Base-by-base conservation (phyloP, 2,329 filamentous ascomycete species). In the Diplocarpon mali region DNA sequence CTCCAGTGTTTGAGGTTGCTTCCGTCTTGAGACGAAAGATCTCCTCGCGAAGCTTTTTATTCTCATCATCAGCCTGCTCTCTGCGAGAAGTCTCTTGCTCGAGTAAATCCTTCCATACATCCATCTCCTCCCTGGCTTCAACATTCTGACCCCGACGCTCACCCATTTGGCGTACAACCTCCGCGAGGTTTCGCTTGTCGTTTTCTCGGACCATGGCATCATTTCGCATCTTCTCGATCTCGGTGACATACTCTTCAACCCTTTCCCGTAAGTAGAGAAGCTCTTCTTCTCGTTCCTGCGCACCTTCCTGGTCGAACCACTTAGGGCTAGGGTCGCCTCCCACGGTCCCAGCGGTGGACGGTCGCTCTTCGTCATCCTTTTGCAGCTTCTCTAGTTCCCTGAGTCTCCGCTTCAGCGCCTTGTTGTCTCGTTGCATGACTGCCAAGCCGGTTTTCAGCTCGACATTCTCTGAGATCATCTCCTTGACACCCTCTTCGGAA, bases 401-500 rank as follows among this genome's bases (percentile, higher is more conserved):
- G 46, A 94, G 74, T 53, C 84, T 81, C 50, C 83, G 80, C 16
- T 87, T 80, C 45, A 96, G 65, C 15, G 80, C 72, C 62, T 93
- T 92, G 61, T 87, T 92, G 58, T 98, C 92, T 52, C 93, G 86
- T 63, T 94, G 87, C 46, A 92, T 73, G 30, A 92, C 85, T 3
- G 90, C 80, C 36, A 95, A 76, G 49, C 85, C 86, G 0, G 90
- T 95, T 64, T 93, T 92, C 39, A 96, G 74, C 61, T 95, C 88
- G 4, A 96, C 90, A 57, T 95, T 98, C 64, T 95, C 90, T 36
- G 87, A 88, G 57, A 96, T 94, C 82, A 95, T 93, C 62, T 95
- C 90, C 66, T 94, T 94, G 62, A 98, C 83, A 52, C 89, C 88
- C 66, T 96, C 90, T 62, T 96, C 90, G 1, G 89, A 95, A 35